Conservation (phyloP, 352 stramenopile species). For the Pythium oligandrum region DNA sequence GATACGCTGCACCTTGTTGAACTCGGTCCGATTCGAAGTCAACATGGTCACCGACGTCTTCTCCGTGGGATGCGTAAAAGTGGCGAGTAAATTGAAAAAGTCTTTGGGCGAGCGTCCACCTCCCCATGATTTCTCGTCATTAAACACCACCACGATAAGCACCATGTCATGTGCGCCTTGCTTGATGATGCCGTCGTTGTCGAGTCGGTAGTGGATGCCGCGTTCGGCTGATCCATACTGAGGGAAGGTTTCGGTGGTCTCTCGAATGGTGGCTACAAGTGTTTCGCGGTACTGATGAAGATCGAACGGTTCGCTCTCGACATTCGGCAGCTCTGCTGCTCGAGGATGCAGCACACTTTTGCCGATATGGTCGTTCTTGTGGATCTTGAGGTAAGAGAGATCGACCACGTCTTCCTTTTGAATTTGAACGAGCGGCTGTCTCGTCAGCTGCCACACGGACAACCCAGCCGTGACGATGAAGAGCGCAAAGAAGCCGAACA, state of each 20-base stretch:
- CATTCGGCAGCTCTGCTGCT: too few species aligned
- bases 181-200: neutral
- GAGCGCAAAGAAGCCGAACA: too few species aligned
- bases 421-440: too few species aligned
- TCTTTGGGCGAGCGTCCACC: constrained; percentile 16
- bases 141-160: constrained; percentile 24
- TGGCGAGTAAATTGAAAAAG: constrained; percentile 25
- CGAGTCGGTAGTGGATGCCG: constrained; percentile 8
- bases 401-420: too few species aligned
- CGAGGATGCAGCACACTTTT: too few species aligned
- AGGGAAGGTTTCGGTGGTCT: constrained; percentile 7
- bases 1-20: constrained; percentile 12
- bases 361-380: too few species aligned
- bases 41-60: constrained; percentile 35
- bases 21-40: constrained; percentile 25
- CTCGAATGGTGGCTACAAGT: too few species aligned
- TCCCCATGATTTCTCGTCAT: constrained; percentile 26
- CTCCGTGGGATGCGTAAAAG: constrained; percentile 19
- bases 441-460: too few species aligned
- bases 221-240: neutral
- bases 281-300: too few species aligned
- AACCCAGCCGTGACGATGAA: too few species aligned
- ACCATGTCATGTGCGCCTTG: constrained; percentile 11
- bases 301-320: too few species aligned
- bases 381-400: too few species aligned